Base-by-base conservation (phyloP, 257 asterid genomes). In the Linaria vulgaris region DNA sequence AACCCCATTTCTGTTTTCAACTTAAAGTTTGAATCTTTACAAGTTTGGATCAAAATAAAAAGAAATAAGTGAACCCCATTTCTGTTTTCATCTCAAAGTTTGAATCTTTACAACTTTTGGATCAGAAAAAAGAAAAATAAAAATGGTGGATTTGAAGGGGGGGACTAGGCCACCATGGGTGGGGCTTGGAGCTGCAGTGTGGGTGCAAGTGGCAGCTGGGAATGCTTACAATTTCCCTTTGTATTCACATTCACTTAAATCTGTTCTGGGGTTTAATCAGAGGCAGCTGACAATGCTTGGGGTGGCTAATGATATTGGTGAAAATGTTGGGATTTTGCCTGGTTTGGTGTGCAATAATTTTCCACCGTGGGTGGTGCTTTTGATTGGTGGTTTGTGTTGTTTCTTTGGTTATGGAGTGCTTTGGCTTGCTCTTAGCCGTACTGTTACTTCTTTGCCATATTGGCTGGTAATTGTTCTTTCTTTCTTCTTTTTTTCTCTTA, bases 141-240 rank as follows among this genome's bases (percentile, higher is more conserved):
- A 58, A 56, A 79, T 83, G 86, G 76, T 27, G 67, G 61, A 52
- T 21, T 46, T 84, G 68, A 86, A 83, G 63, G 72, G 57, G 12
- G 95, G 95, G 8, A 81, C 83, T 3, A 69, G 95, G 63, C 95
- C 90, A 15, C 92, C 95, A 16, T 87, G 95, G 95, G 88, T 87
- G 37, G 90, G 90, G 5, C 79, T 87, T 21, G 92, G 95, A 56
- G 92, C 87, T 27, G 75, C 95, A 5, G 82, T 82, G 12, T 84
- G 92, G 95, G 64, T 87, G 27, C 92, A 82, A 48, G 67, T 87
- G 58, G 92, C 95, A 0, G 69, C 88, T 17, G 92, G 95, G 1
- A 87, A 82, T 76, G 86, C 85, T 1, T 76, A 83, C 73, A 82
- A 77, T 45, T 87, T 87, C 53, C 89, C 95, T 1, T 81, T 87